phyloP scores from a whole-genome alignment of 192 early-diverging fungal species.

The Cetraspora pellucida region DNA sequence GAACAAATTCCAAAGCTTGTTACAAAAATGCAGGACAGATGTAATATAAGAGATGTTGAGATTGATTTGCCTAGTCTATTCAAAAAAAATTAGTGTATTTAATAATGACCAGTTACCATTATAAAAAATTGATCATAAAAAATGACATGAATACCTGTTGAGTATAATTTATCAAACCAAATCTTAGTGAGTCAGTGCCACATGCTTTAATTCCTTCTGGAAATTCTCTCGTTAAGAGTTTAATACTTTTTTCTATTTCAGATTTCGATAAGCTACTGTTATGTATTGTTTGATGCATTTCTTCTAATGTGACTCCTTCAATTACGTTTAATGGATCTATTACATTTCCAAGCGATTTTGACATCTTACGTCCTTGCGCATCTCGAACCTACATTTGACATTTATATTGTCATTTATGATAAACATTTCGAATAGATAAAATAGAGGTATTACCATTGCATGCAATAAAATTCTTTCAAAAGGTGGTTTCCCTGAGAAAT shows the following conservation, averaged over 20 bases:
- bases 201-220: conserved; percentile 89
- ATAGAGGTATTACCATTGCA: conserved; percentile 72
- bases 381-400: conserved; percentile 57
- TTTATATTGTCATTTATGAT: not conserved
- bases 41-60: conserved; percentile 86
- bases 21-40: conserved; percentile 88
- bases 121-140: not conserved
- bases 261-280: conserved; percentile 71
- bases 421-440: conserved; percentile 10
- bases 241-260: conserved; percentile 73
- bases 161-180: conserved; percentile 68
- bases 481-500: conserved; percentile 77
- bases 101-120: not conserved
- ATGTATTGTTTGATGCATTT: conserved; percentile 68
- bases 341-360: conserved; percentile 84
- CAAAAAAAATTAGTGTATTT: not conserved
- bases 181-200: conserved; percentile 87
- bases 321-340: conserved; percentile 86
- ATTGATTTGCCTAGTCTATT: conserved; percentile 85
- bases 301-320: conserved; percentile 70
- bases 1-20: conserved; percentile 96
- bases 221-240: conserved; percentile 73
- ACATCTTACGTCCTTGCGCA: conserved; percentile 89
- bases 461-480: conserved; percentile 92
- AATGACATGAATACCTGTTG: conserved; percentile 47